phyloP scores from a whole-genome alignment of 768 basidiomycete species.

The Dioszegia crocea region DNA sequence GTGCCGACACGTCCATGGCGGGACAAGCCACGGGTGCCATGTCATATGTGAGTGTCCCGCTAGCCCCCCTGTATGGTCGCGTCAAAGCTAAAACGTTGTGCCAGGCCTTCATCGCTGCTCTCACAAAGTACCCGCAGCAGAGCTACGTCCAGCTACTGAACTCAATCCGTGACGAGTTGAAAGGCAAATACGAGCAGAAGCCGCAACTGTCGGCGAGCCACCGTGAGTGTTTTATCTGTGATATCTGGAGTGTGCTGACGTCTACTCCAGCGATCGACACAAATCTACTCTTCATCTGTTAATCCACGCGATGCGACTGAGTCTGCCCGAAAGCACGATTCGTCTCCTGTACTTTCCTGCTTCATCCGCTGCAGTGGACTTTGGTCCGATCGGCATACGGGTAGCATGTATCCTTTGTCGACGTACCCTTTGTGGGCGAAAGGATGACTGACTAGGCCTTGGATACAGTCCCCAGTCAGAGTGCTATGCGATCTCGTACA shows the following conservation, averaged over 20 bases:
- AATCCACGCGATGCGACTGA: background rate
- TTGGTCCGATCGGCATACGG: too few species aligned
- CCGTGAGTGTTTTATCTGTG: conserved; percentile 25
- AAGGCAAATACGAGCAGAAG: conserved; percentile 51
- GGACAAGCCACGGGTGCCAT: conserved; percentile 56
- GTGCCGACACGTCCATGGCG: conserved; percentile 53
- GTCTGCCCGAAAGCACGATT: background rate
- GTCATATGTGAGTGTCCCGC: conserved; percentile 46
- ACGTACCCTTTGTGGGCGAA: too few species aligned
- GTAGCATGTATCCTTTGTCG: background rate
- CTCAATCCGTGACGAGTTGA: conserved; percentile 51
- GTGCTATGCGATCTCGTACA: too few species aligned
- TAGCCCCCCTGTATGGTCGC: background rate
- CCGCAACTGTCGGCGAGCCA: conserved; percentile 51
- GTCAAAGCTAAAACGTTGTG: background rate
- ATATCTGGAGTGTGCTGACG: conserved; percentile 17
- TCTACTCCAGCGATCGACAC: conserved; percentile 48
- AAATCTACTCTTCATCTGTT: conserved; percentile 46
- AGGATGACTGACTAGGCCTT: too few species aligned
- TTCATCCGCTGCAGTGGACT: background rate
- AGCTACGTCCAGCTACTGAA: conserved; percentile 49
- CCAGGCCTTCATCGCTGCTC: conserved; percentile 49
- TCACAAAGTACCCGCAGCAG: conserved; percentile 51
- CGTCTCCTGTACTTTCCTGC: background rate
- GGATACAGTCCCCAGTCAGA: too few species aligned